These are phyloP conservation scores for Hordeum marinum DNA, from an alignment of 176 grass and related monocot species.

Conservation along the genomic window DNA sequence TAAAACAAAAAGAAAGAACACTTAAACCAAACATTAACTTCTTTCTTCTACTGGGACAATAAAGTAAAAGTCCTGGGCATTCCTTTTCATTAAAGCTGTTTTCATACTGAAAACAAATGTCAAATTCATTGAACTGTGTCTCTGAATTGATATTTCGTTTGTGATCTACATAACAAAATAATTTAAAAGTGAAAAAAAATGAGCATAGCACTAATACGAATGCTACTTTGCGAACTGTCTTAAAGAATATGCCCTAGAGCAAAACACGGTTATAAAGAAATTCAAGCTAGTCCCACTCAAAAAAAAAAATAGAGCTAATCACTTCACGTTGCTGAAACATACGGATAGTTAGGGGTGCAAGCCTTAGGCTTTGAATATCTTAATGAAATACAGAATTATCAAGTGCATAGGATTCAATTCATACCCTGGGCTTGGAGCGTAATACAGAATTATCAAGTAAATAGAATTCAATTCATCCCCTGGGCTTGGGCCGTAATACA, in stretches of 20 bases:
- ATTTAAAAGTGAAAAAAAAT: neutral
- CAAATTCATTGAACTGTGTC: neutral
- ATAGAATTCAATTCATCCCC: neutral
- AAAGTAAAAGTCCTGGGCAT: neutral
- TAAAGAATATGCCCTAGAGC: neutral
- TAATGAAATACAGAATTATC: neutral
- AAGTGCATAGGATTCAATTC: neutral
- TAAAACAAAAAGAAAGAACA: neutral
- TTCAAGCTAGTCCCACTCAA: neutral
- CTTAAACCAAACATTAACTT: neutral
- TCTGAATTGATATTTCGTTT: neutral
- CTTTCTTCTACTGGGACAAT: neutral
- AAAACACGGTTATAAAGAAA: neutral
- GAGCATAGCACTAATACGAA: neutral
- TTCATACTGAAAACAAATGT: neutral
- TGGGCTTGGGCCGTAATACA: no score
- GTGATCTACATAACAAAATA: neutral
- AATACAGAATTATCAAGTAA: neutral
- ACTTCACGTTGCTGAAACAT: neutral
- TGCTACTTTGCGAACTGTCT: neutral
- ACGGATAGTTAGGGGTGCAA: neutral
- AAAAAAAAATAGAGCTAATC: neutral
- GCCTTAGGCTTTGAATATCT: neutral
- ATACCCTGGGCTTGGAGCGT: constrained; percentile 20
- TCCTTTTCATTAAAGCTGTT: neutral